phyloP scores from a whole-genome alignment of 192 early-diverging fungal species.

The Backusella sp. region DNA sequence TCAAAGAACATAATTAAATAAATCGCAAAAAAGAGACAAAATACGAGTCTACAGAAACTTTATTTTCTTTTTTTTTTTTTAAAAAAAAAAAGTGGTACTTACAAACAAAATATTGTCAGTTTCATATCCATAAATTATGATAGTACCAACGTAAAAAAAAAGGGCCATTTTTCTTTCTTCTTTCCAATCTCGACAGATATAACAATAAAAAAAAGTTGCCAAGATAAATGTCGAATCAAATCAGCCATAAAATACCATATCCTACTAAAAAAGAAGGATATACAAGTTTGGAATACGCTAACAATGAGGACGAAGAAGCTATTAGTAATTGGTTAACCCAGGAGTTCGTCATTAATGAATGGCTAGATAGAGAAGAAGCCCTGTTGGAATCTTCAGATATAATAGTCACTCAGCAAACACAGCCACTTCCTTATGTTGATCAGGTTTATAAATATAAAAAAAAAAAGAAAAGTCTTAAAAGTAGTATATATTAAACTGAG shows the following conservation, averaged over 20 bases:
- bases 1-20: too few species aligned
- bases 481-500: background rate
- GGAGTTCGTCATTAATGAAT: background rate
- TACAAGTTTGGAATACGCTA: background rate
- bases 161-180: background rate
- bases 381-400: background rate
- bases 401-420: background rate
- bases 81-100: background rate
- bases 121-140: background rate
- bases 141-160: background rate
- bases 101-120: background rate
- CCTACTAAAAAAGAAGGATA: background rate
- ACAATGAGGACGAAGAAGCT: background rate
- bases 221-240: background rate
- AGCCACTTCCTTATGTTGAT: background rate
- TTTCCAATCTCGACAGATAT: background rate
- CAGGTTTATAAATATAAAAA: background rate
- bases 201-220: background rate
- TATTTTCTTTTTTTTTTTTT: too few species aligned
- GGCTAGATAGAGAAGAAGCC: slow-evolving; percentile 5
- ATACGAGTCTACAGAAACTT: too few species aligned
- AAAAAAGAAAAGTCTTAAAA: too few species aligned
- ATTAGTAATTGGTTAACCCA: background rate
- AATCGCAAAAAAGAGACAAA: too few species aligned
- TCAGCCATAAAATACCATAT: background rate